A percentile compares a stretch with the other conserved stretches of the same genome.
Evolutionary conservation across 2,329 filamentous ascomycete genomes (phyloP).

Genomic region (Talaromyces sp.): DNA sequence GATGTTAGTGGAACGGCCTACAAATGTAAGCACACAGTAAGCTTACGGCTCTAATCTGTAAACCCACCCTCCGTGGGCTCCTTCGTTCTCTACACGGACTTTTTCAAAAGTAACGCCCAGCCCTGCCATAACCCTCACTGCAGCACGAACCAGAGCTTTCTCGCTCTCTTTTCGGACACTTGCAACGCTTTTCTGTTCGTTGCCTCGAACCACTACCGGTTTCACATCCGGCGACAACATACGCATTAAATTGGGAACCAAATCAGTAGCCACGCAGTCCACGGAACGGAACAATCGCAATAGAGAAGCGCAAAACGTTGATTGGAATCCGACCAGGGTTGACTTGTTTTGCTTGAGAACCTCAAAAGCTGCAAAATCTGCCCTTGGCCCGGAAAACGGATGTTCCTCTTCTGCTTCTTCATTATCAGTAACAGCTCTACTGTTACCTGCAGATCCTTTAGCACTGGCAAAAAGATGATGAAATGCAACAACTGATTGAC

Average conservation of each 20-base stretch:
- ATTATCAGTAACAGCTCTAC: slow-evolving; percentile 38
- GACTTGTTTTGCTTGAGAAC: slow-evolving; percentile 72
- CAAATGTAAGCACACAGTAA: slow-evolving; percentile 26
- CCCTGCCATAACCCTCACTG: slow-evolving; percentile 76
- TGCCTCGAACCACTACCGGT: slow-evolving; percentile 75
- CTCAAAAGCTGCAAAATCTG: slow-evolving; percentile 77
- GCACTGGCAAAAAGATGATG: slow-evolving; percentile 84
- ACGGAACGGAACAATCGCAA: slow-evolving; percentile 72
- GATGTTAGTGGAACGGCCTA: slow-evolving; percentile 24
- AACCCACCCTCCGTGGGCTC: slow-evolving; percentile 63
- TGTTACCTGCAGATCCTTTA: slow-evolving; percentile 42
- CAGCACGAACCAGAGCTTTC: slow-evolving; percentile 70
- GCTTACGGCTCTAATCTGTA: slow-evolving; percentile 94
- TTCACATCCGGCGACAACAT: slow-evolving; percentile 87
- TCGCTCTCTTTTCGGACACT: slow-evolving; percentile 86
- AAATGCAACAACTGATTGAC: slow-evolving; percentile 80
- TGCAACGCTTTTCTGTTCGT: slow-evolving; percentile 61
- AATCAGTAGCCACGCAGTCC: slow-evolving; percentile 71
- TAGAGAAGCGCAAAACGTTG: slow-evolving; percentile 64
- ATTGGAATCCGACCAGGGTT: slow-evolving; percentile 67
- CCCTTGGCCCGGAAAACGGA: slow-evolving; percentile 76
- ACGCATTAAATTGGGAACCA: slow-evolving; percentile 76
- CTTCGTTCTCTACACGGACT: slow-evolving; percentile 68
- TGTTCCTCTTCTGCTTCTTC: slow-evolving; percentile 45
- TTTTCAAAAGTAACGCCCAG: slow-evolving; percentile 76